Percentiles rank a stretch among this genome's conserved stretches.
These are phyloP conservation scores for Hyaloperonospora arabidopsidis DNA, from an alignment of 352 stramenopile species.

Conservation along the genomic window DNA sequence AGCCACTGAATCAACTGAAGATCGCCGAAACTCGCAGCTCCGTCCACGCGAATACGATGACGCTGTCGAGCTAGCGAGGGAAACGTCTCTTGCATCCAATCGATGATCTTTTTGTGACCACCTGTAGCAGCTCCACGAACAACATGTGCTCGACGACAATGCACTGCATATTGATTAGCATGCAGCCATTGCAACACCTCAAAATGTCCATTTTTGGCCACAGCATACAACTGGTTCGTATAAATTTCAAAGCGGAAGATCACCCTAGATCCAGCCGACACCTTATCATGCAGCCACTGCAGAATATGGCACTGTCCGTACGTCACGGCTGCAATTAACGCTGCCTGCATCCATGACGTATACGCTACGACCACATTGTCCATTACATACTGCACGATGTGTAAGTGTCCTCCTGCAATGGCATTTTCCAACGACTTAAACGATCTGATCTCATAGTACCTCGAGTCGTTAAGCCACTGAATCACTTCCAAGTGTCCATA, in stretches of 20 bases:
- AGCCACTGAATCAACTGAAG: constrained; percentile 32
- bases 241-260: constrained; percentile 23
- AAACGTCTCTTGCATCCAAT: constrained; percentile 30
- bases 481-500: constrained; percentile 34
- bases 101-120: constrained; percentile 18
- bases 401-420: constrained; percentile 31
- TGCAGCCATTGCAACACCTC: constrained; percentile 31
- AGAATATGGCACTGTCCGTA: constrained; percentile 26
- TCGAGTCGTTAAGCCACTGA: constrained; percentile 29
- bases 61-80: constrained; percentile 12
- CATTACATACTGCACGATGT: constrained; percentile 38
- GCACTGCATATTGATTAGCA: constrained; percentile 14
- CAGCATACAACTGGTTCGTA: constrained; percentile 24
- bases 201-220: constrained; percentile 24
- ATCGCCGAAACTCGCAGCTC: constrained; percentile 22
- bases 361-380: constrained; percentile 26
- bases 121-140: constrained; percentile 23
- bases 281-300: constrained; percentile 29
- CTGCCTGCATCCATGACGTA: constrained; percentile 32
- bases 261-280: constrained; percentile 6
- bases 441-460: constrained; percentile 33
- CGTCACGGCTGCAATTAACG: constrained; percentile 20
- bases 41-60: constrained; percentile 32
- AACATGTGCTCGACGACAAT: constrained; percentile 29
- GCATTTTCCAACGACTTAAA: constrained; percentile 36